Conservation (phyloP, 306 rosid genomes). For the Vigna angularis region DNA sequence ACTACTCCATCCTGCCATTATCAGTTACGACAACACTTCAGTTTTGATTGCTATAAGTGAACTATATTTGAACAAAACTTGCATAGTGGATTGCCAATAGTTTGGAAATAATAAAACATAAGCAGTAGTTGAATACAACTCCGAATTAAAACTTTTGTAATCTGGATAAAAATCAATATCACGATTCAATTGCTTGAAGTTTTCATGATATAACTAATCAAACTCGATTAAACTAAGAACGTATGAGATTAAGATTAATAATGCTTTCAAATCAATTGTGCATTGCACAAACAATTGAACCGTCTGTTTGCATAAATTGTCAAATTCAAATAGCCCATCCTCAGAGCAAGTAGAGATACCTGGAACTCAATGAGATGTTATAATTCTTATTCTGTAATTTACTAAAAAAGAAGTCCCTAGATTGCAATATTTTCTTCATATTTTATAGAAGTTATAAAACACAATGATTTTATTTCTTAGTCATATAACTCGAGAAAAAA, state of each 20-base stretch:
- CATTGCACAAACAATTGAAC: slow-evolving; percentile 18
- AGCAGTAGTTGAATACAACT: background rate
- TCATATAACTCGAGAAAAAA: too few species aligned
- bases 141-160: background rate
- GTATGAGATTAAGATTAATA: background rate
- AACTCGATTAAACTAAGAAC: background rate
- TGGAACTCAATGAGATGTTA: slow-evolving; percentile 6
- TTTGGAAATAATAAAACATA: slow-evolving; percentile 3
- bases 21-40: slow-evolving; percentile 5
- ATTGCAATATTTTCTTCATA: too few species aligned
- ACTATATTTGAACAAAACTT: slow-evolving; percentile 1
- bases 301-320: slow-evolving; percentile 1
- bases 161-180: slow-evolving; percentile 31
- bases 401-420: too few species aligned
- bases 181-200: slow-evolving; percentile 21
- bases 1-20: slow-evolving; percentile 24
- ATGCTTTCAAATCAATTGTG: slow-evolving; percentile 16
- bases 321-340: slow-evolving; percentile 3
- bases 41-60: slow-evolving; percentile 9
- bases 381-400: too few species aligned
- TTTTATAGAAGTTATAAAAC: too few species aligned
- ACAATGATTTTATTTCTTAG: too few species aligned
- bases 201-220: background rate
- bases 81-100: slow-evolving; percentile 10
- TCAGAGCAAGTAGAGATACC: slow-evolving; percentile 15